Base-by-base conservation (phyloP, 768 basidiomycete genomes). In the Tephrocybe sp. region DNA sequence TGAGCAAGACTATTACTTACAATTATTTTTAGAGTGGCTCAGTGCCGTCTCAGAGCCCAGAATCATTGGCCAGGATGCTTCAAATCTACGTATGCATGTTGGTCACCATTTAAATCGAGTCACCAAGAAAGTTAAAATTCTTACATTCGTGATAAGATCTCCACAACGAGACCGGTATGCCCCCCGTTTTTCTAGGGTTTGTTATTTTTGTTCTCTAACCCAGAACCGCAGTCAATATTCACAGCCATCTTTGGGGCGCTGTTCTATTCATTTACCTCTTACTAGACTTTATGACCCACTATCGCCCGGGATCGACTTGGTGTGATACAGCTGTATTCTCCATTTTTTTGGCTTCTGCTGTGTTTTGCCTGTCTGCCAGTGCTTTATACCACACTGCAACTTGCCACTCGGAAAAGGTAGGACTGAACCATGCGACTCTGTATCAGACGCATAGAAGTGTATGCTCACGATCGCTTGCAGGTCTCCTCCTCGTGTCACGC, bases 201-300 rank as follows among this genome's bases (percentile, higher is more conserved):
- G 29, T 58, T 52, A 42, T 51, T 53, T 58, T 27, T 38, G 39
- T 45, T 33, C 12, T 44, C 43, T 25, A 45, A 46, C 27, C 41
- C 38, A 54, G 45, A 29, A 47, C 56, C 22, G 12, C 51, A 89
- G 90, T 94, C 48, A 94, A 94, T 67, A 91, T 94, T 39, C 87
- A 91, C 66, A 86, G 77, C 51, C 92, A 94, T 62, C 70, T 92
- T 7, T 77, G 82, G 70, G 88, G 83, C 22, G 81, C 84, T 25
- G 60, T 79, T 3, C 58, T 88, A 21, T 90, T 89, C 61, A 58
- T 69, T 13, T 74, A 75, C 62, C 66, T 87, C 45, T 69, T 86
- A 29, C 59, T 62, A 33, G 80, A 79, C 4, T 80, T 83, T 55
- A 75, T 76, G 50, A 65, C 72, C 19, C 69, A 68, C 38, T 73